These are phyloP conservation scores for Blumeria hordei DNA, from an alignment of 2,329 filamentous ascomycete genomes.

Conservation along the genomic window DNA sequence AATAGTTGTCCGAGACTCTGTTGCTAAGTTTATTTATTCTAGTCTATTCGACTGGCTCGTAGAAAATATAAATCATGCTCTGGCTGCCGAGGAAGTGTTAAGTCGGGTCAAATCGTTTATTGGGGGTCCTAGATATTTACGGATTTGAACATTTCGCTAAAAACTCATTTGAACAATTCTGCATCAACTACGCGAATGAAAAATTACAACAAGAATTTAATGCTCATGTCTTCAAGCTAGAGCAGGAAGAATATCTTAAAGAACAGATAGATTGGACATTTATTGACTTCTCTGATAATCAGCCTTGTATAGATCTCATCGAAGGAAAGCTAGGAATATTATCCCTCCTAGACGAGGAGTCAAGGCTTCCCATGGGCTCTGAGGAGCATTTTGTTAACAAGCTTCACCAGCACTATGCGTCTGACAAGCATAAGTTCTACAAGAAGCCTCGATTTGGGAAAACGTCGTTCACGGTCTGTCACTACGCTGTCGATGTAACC, in stretches of 20 bases:
- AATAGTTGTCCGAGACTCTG: conserved; percentile 81
- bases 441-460: conserved; percentile 97
- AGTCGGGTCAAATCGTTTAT: conserved; percentile 74
- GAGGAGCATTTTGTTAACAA: conserved; percentile 95
- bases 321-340: conserved; percentile 90
- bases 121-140: conserved; percentile 96
- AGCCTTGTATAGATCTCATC: conserved; percentile 95
- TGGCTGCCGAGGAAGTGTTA: conserved; percentile 74
- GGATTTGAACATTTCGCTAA: conserved; percentile 98
- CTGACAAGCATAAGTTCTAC: conserved; percentile 86
- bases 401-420: conserved; percentile 76
- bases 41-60: conserved; percentile 97
- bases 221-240: conserved; percentile 94
- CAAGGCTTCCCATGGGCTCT: conserved; percentile 83
- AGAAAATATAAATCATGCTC: conserved; percentile 78
- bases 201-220: conserved; percentile 99
- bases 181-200: conserved; percentile 99
- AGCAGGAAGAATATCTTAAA: conserved; percentile 89
- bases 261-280: conserved; percentile 99
- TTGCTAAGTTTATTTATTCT: conserved; percentile 96
- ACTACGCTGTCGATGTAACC: conserved; percentile 93
- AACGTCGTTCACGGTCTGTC: conserved; percentile 90
- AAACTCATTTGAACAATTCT: conserved; percentile 99
- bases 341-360: conserved; percentile 86
- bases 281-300: conserved; percentile 97